Percentiles rank a stretch among this genome's conserved stretches.
Evolutionary conservation across 495 filamentous ascomycete genomes (phyloP).

Genomic region (Opeltia flavorubescens): DNA sequence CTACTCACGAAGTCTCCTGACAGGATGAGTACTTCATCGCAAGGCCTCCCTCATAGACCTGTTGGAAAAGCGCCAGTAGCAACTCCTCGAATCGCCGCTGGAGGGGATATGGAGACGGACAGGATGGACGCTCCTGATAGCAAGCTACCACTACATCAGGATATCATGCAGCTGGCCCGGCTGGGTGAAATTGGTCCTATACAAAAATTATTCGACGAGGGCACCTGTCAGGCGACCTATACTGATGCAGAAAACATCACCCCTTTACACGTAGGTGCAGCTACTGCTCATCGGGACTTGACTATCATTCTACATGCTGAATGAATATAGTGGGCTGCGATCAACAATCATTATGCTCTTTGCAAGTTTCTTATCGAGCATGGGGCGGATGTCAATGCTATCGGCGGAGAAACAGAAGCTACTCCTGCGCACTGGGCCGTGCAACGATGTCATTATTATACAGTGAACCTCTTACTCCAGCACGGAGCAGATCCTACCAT

Average conservation of each 20-base stretch:
- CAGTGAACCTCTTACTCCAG: constrained; percentile 66
- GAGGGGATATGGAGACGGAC: constrained; percentile 56
- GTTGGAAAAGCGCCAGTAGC: constrained; percentile 43
- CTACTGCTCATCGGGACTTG: neutral
- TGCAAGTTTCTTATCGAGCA: constrained; percentile 86
- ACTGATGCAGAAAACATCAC: constrained; percentile 86
- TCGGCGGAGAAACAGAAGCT: constrained; percentile 84
- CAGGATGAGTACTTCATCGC: neutral
- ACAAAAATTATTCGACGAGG: constrained; percentile 72
- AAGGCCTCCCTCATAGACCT: constrained; percentile 20
- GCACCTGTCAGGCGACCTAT: constrained; percentile 67
- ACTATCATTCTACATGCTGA: neutral
- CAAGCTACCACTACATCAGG: constrained; percentile 51
- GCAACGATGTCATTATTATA: constrained; percentile 82
- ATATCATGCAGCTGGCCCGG: constrained; percentile 91
- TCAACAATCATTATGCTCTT: constrained; percentile 93
- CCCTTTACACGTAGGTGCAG: constrained; percentile 68
- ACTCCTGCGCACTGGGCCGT: constrained; percentile 96
- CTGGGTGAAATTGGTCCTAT: constrained; percentile 75
- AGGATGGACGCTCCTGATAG: constrained; percentile 34
- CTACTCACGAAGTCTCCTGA: neutral
- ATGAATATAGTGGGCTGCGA: constrained; percentile 80
- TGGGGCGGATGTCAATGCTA: constrained; percentile 85
- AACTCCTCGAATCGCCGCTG: constrained; percentile 39
- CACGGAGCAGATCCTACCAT: constrained; percentile 81